These are phyloP conservation scores for Trypanosoma boissoni DNA, from an alignment of 208 protist species.

Conservation along the genomic window DNA sequence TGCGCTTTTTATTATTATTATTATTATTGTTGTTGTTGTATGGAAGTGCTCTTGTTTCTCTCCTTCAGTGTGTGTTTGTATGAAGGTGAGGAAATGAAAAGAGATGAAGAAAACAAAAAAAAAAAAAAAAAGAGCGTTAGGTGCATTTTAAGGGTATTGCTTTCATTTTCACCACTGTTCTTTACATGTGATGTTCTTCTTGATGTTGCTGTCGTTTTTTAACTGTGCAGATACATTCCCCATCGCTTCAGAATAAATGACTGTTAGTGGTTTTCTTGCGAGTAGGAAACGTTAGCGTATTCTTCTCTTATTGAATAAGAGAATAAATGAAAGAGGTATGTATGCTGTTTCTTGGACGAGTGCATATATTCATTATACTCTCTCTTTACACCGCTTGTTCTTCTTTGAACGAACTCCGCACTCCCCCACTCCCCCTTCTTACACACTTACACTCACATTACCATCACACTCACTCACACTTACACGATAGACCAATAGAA, in stretches of 20 bases:
- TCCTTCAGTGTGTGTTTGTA: not conserved
- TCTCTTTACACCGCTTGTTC: slow-evolving; percentile 22
- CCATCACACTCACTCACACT: too few relatives aligned
- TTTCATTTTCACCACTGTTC: not conserved
- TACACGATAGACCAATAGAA: too few relatives aligned
- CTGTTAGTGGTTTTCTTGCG: too few relatives aligned
- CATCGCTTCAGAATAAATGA: too few relatives aligned
- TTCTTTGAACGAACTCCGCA: slow-evolving; percentile 13
- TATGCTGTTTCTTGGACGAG: slow-evolving; percentile 9
- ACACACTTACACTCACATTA: too few relatives aligned
- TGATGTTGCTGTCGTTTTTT: slow-evolving; percentile 8
- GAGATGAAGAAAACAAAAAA: not conserved
- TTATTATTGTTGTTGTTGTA: slow-evolving; percentile 1
- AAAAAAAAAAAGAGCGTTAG: not conserved
- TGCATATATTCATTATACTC: slow-evolving; percentile 18
- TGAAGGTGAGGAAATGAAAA: not conserved
- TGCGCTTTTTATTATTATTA: not conserved
- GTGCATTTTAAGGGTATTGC: too few relatives aligned
- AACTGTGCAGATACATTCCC: too few relatives aligned
- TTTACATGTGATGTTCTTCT: slow-evolving; percentile 3
- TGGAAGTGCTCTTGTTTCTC: not conserved
- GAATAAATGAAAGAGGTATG: too few relatives aligned
- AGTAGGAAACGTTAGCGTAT: too few relatives aligned
- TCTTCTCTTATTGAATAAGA: too few relatives aligned
- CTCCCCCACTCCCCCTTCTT: slow-evolving; percentile 35